Conservation (phyloP, 2,329 filamentous ascomycete species). For the Ophiostoma sp. region DNA sequence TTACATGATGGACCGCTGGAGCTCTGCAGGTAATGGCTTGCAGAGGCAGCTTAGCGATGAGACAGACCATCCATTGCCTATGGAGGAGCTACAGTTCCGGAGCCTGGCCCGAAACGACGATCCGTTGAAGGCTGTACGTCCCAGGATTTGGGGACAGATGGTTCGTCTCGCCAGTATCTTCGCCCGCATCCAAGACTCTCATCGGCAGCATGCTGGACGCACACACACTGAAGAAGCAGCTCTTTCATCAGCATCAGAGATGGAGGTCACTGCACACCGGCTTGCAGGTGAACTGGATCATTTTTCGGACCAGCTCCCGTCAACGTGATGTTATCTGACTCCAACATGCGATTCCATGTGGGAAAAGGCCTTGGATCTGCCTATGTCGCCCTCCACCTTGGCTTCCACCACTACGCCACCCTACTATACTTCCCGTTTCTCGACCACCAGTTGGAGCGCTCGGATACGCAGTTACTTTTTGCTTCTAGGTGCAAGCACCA, state of each 20-base stretch:
- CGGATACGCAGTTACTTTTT: neutral
- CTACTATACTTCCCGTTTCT: conserved; percentile 8
- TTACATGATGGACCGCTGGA: conserved; percentile 15
- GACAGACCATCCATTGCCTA: neutral
- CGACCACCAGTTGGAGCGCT: conserved; percentile 9
- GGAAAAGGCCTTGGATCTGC: neutral
- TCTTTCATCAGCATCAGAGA: neutral
- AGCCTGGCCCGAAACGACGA: neutral
- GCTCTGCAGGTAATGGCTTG: conserved; percentile 12
- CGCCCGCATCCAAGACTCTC: conserved; percentile 6
- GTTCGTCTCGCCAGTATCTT: conserved; percentile 5
- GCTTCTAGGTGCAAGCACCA: conserved; percentile 8
- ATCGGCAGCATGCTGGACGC: neutral
- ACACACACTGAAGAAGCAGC: neutral
- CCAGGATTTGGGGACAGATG: conserved; percentile 12
- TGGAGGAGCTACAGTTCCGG: conserved; percentile 11
- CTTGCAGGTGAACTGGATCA: neutral
- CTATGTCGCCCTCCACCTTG: neutral
- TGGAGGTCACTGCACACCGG: conserved; percentile 1
- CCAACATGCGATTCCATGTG: conserved; percentile 11
- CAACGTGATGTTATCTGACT: neutral
- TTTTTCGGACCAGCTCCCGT: neutral
- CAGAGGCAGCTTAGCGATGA: neutral
- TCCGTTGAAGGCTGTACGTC: neutral
- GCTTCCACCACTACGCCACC: conserved; percentile 12